Evolutionary conservation across 306 rosid genomes (phyloP), one percentile per base, ranked within the genome.

Genomic region (Cucurbita pepo): DNA sequence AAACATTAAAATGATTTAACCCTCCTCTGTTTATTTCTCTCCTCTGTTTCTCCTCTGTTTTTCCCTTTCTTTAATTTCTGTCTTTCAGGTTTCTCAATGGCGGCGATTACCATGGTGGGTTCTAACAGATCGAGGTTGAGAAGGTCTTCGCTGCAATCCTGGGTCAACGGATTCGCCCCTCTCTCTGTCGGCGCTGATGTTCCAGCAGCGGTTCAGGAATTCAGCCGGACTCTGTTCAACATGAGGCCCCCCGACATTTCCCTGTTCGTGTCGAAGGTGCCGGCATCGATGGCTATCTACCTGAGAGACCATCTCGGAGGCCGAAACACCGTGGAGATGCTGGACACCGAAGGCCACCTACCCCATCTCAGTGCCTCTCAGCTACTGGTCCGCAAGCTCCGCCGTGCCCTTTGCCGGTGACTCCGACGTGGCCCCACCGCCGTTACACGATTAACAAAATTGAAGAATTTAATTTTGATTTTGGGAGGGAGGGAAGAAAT

Each of bases 211-310:
- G 99, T 91, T 8, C 65, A 85, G 40, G 99, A 94, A 76, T 94
- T 94, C 77, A 86, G 92, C 0, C 77, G 97, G 62, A 94, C 99
- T 0, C 75, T 94, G 2, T 94, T 94, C 88, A 94, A 91, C 79
- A 91, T 94, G 99, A 75, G 99, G 3, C 99, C 99, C 0, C 99
- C 99, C 0, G 99, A 94, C 77, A 94, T 94, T 47, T 66, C 99
- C 6, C 81, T 94, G 8, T 94, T 86, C 64, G 95, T 88, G 14
- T 84, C 85, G 0, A 79, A 90, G 4, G 81, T 86, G 1, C 99
- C 99, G 56, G 77, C 83, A 1, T 65, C 91, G 16, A 97, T 91
- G 13, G 97, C 99, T 4, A 78, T 56, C 1, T 94, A 94, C 77
- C 77, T 91, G 78, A 69, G 63, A 71, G 97, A 94, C 52, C 95